Evolutionary conservation across 2,329 filamentous ascomycete genomes (phyloP).

Genomic region (Dactylonectria estremocensis): DNA sequence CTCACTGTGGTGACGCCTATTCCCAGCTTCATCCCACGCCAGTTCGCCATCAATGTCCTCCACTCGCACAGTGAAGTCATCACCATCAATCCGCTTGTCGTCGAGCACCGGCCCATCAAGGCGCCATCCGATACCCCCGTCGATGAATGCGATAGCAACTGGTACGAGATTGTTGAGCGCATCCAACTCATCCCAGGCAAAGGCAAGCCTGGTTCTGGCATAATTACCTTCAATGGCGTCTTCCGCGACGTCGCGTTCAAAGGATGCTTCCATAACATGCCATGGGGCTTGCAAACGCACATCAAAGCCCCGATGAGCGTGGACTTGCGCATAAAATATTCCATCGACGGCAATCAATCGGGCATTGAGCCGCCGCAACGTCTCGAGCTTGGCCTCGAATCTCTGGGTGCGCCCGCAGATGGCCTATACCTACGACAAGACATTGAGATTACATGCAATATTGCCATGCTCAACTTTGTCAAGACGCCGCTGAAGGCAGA

Average conservation of each 20-base stretch:
- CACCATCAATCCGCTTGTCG: slow-evolving; percentile 78
- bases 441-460: slow-evolving; percentile 78
- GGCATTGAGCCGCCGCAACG: slow-evolving; percentile 73
- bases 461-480: slow-evolving; percentile 75
- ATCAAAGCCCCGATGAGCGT: slow-evolving; percentile 78
- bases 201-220: no score
- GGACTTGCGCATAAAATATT: slow-evolving; percentile 78
- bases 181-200: slow-evolving; percentile 57
- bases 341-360: slow-evolving; percentile 77
- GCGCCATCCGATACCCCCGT: slow-evolving; percentile 77
- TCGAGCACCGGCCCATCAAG: slow-evolving; percentile 73
- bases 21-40: slow-evolving; percentile 77
- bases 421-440: slow-evolving; percentile 79
- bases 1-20: slow-evolving; percentile 80
- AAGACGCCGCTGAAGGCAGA: slow-evolving; percentile 77
- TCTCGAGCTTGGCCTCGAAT: slow-evolving; percentile 71
- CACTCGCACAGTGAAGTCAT: slow-evolving; percentile 80
- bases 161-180: slow-evolving; percentile 80
- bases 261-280: slow-evolving; percentile 80
- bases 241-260: slow-evolving; percentile 77
- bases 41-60: slow-evolving; percentile 80
- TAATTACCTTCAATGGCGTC: slow-evolving; percentile 70
- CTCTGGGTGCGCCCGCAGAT: slow-evolving; percentile 72
- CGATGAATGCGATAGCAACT: slow-evolving; percentile 81
- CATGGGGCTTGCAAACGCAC: slow-evolving; percentile 80